Conservation (phyloP, 306 rosid species). For the Prinsepia uniflora region DNA sequence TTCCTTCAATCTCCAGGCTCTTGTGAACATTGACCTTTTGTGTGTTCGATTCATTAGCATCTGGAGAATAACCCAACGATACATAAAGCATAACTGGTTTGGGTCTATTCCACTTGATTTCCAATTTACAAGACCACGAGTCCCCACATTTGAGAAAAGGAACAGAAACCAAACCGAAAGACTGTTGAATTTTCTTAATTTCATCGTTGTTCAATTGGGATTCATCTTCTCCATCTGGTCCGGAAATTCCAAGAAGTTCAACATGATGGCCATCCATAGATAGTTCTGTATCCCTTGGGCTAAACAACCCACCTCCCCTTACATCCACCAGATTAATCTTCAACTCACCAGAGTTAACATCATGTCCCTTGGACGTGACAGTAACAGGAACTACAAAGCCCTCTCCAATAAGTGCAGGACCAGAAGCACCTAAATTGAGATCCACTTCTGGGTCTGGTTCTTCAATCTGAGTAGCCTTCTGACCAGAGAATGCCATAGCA, state of each 20-base stretch:
- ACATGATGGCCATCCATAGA: conserved; percentile 71
- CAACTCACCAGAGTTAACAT: conserved; percentile 74
- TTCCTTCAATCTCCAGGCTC: conserved; percentile 93
- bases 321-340: conserved; percentile 97
- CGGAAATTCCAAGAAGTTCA: conserved; percentile 82
- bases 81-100: conserved; percentile 89
- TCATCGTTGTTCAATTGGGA: conserved; percentile 50
- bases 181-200: conserved; percentile 67
- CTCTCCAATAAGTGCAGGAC: conserved; percentile 92
- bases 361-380: conserved; percentile 71
- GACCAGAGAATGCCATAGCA: conserved; percentile 74
- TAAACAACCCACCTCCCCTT: conserved; percentile 82
- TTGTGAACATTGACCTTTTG: conserved; percentile 78
- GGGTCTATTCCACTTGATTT: conserved; percentile 91
- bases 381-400: conserved; percentile 76
- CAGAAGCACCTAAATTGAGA: conserved; percentile 62
- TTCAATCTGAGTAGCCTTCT: conserved; percentile 80
- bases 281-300: conserved; percentile 79
- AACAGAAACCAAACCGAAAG: conserved; percentile 86
- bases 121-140: conserved; percentile 88
- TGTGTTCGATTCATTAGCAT: conserved; percentile 39
- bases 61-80: conserved; percentile 70
- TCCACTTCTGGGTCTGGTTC: conserved; percentile 84
- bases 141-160: conserved; percentile 71
- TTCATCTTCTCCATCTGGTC: conserved; percentile 64